Base-by-base conservation (phyloP, 2,329 filamentous ascomycete species). In the Macrophomina phaseolina region DNA sequence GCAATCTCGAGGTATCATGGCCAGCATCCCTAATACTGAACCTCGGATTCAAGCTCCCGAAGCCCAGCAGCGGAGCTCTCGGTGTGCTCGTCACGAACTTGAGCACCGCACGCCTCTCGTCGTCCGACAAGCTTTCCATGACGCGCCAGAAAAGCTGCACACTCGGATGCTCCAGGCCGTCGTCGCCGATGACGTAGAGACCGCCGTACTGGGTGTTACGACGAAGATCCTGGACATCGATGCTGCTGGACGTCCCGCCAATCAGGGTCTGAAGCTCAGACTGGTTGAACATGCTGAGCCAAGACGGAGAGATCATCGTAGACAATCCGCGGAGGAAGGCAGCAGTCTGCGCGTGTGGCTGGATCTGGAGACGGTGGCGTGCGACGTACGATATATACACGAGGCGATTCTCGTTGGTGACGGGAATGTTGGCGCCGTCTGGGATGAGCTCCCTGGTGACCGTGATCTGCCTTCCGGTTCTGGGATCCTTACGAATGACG, bases 251-350 rank as follows among this genome's bases (percentile, higher is more conserved):
- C 72, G 97, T 93, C 51, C 95, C 95, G 64, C 93, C 92, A 16
- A 99, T 91, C 5, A 99, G 89, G 1, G 92, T 95, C 80, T 98
- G 95, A 4, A 99, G 86, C 77, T 99, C 95, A 3, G 88, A 88
- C 77, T 97, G 94, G 78, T 99, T 99, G 83, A 99, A 99, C 95
- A 99, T 98, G 73, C 91, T 93, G 4, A 99, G 86, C 95, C 95
- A 99, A 3, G 88, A 88, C 0, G 94, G 94, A 67, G 94, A 90
- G 70, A 99, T 95, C 75, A 99, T 97, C 70, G 90, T 85, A 28
- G 91, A 89, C 1, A 99, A 87, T 0, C 95, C 95, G 66, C 89
- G 89, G 7, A 99, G 85, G 77, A 99, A 99, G 1, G 93, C 93
- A 28, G 89, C 86, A 0, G 94, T 97, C 75, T 97, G 93, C n/a